Evolutionary conservation across 2,329 filamentous ascomycete genomes (phyloP).

Genomic region (Aureobasidium pullulans): DNA sequence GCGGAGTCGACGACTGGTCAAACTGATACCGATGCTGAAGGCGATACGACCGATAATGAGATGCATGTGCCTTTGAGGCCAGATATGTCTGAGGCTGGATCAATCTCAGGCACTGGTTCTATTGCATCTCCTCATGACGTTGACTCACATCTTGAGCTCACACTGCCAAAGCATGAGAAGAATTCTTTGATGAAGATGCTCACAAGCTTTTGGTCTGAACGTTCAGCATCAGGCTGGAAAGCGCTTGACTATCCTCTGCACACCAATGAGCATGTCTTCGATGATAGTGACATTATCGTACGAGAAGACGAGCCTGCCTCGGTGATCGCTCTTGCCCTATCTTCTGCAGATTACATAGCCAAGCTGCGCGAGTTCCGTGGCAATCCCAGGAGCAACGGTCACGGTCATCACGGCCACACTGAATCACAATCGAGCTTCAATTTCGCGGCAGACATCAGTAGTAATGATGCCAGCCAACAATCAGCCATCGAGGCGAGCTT

Average conservation of each 20-base stretch:
- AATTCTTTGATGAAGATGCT: conserved; percentile 91
- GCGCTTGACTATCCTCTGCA: conserved; percentile 82
- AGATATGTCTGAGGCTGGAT: conserved; percentile 28
- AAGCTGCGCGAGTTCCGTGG: conserved; percentile 61
- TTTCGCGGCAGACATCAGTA: conserved; percentile 5
- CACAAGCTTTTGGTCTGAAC: conserved; percentile 96
- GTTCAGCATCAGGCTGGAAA: conserved; percentile 90
- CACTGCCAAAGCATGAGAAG: conserved; percentile 87
- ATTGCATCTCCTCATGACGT: conserved; percentile 46
- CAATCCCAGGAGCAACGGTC: conserved; percentile 18
- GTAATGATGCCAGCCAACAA: conserved; percentile 41
- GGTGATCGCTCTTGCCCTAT: conserved; percentile 85
- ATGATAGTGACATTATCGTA: conserved; percentile 93
- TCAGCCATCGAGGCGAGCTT: conserved; percentile 78
- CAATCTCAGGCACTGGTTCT: conserved; percentile 42
- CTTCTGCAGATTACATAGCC: conserved; percentile 75
- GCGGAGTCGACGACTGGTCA: conserved; percentile 24
- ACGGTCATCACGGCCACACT: conserved; percentile 22
- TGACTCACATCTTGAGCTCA: conserved; percentile 54
- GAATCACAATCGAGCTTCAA: conserved; percentile 18
- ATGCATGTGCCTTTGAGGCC: conserved; percentile 55
- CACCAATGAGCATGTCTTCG: conserved; percentile 85
- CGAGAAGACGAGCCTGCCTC: conserved; percentile 96
- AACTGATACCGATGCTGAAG: conserved; percentile 45
- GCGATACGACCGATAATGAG: conserved; percentile 61